A percentile compares a stretch with the other conserved stretches of the same genome.
These are phyloP conservation scores for Zygoascus sp. DNA, from an alignment of 1,139 yeast species.

Conservation along the genomic window DNA sequence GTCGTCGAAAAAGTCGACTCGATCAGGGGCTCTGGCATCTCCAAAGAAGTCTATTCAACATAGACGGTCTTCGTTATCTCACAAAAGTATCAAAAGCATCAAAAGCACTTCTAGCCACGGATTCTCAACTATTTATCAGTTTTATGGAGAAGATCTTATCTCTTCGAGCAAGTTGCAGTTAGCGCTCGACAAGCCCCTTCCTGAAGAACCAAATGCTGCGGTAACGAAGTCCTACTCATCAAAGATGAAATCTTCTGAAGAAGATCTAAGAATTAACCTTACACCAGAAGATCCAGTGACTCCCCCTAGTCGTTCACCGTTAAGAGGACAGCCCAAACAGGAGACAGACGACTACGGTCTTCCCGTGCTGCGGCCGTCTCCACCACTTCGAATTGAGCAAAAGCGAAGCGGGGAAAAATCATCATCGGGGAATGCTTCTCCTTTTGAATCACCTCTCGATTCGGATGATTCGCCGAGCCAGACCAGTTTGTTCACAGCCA, in stretches of 20 bases:
- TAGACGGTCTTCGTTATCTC: constrained; percentile 3
- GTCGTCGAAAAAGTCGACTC: no score
- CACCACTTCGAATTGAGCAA: constrained; percentile 14
- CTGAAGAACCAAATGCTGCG: constrained; percentile 5
- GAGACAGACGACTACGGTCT: background rate
- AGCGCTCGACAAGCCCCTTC: constrained; percentile 9
- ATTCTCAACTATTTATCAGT: constrained; percentile 1
- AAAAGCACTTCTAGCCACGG: constrained; percentile 6
- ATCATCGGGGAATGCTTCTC: background rate
- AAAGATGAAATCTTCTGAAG: no score
- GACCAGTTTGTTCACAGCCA: constrained; percentile 15
- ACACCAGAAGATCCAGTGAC: background rate
- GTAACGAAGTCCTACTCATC: background rate
- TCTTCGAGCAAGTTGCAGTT: background rate
- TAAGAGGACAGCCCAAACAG: background rate
- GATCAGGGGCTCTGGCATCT: background rate
- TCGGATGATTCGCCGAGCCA: constrained; percentile 5
- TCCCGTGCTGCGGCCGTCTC: constrained; percentile 11
- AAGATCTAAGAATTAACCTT: background rate
- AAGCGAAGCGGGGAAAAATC: background rate
- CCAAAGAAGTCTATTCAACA: constrained; percentile 1
- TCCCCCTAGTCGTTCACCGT: constrained; percentile 10
- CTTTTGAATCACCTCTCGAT: constrained; percentile 3
- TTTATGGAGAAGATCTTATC: constrained; percentile 3
- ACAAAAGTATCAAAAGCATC: constrained; percentile 5